Evolutionary conservation across 2,329 filamentous ascomycete species (phyloP), one percentile per base, ranked within the genome.

Genomic region (Sclerotinia trifoliorum): DNA sequence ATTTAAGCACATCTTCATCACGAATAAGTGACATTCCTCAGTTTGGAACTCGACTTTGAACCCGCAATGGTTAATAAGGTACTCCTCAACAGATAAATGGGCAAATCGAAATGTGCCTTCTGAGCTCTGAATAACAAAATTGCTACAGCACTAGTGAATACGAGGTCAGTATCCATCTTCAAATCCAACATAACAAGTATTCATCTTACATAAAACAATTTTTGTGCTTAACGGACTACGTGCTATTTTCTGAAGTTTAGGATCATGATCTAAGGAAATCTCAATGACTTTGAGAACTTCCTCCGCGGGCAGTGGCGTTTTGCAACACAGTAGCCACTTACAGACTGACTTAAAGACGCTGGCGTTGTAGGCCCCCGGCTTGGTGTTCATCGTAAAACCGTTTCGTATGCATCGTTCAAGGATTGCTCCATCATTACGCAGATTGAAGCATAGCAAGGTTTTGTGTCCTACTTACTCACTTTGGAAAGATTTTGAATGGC

Each of bases 41-140:
- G 15, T 26, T 46, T 24, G 58, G 7, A 49, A 61, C 44, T 61
- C 58, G 19, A 0, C 13, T 61, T 35, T 60, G 11, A 49, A 4
- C 13, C 19, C 44, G 26, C 58, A 35, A 35, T 61, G 21, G 32
- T 19, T 49, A 17, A 8, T 19, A 3, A 49, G 58, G 21, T 35
- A 49, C 26, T 61, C 44, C 44, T 61, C 26, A 5, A 61, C 44
- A 2, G 58, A 61, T 49, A 48, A 24, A 32, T 61, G 58, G 1
- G 44, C 58, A 26, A 61, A 61, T 49, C 58, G 58, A 35, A 49
- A 61, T 24, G 7, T 48, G 19, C 21, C 42, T 19, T 61, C 58
- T n/a, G 44, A 8, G 13, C 21, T 61, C 10, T 48, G 58, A 5
- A 61, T 61, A 24, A 49, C 26, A 7, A 49, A 61, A n/a, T 49